These are phyloP conservation scores for Fusarium coffeatum DNA, from an alignment of 2,329 filamentous ascomycete species.

Conservation along the genomic window DNA sequence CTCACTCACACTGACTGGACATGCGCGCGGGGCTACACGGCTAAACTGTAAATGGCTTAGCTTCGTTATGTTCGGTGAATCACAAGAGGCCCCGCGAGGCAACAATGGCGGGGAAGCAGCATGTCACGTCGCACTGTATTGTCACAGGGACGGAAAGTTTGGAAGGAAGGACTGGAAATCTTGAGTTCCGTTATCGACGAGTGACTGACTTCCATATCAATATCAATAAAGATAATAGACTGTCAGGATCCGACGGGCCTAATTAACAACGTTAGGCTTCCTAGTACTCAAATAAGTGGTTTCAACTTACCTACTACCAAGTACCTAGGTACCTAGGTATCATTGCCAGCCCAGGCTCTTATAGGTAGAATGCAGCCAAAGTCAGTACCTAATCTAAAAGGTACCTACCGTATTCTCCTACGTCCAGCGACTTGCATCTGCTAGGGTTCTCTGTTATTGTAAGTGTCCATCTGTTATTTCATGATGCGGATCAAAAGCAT, in stretches of 20 bases:
- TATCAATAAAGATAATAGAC: neutral
- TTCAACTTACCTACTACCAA: neutral
- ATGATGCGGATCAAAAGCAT: neutral
- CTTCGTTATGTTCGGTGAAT: conserved; percentile 37
- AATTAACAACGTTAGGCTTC: neutral
- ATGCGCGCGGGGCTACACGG: conserved; percentile 43
- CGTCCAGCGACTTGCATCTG: neutral
- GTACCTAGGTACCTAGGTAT: too few relatives aligned
- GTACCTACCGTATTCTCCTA: neutral
- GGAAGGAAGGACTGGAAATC: conserved; percentile 17
- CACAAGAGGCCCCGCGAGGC: conserved; percentile 46
- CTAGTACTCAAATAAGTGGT: neutral
- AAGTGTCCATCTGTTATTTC: neutral
- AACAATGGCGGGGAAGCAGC: conserved; percentile 43
- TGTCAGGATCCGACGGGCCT: neutral
- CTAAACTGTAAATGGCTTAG: conserved; percentile 38
- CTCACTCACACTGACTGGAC: conserved; percentile 39
- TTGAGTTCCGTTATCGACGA: neutral
- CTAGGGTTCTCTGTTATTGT: neutral
- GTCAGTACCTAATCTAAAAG: neutral
- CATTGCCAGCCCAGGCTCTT: too few relatives aligned
- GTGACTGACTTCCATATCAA: neutral
- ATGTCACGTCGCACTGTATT: conserved; percentile 44
- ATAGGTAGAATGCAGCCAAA: conserved; percentile 1
- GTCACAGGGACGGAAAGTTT: conserved; percentile 31